Evolutionary conservation across 768 basidiomycete genomes (phyloP), one percentile per base, ranked within the genome.

Genomic region (Suillus fuscotomentosus): DNA sequence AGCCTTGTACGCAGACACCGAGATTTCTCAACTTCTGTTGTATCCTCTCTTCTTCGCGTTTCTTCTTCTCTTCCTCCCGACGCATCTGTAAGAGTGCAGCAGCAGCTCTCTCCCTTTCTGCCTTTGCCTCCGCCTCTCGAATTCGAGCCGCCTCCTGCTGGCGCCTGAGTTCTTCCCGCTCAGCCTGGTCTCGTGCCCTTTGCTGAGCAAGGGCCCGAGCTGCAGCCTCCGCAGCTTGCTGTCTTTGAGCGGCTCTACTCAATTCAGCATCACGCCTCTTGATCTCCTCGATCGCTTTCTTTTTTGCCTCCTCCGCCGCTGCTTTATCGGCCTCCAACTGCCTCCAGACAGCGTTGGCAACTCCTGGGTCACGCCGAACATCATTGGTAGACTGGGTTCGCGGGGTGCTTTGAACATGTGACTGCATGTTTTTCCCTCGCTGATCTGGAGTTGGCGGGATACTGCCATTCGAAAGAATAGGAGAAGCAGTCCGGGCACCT

Each of bases 1-100:
- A 86, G 1, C 84, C 85, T 24, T 66, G 73, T 3, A 71, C 69
- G 66, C 88, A 89, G 2, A 82, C 71, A 0, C 88, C 88, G 76
- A 87, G 81, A 1, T 61, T 31, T 1, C 79, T 73, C 17, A 86
- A 67, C 60, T 75, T 81, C 39, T 61, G 65, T 72, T 83, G 87
- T 5, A 74, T 78, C 20, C 70, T 65, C 2, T 68, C 62, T 57
- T 78, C 71, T 48, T 70, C 67, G 0, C 76, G 75, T 50, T 66
- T 69, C 38, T 68, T 51, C 65, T 63, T 72, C 50, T 70, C 69
- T 22, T 69, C 62, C 64, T 71, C 63, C 14, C 74, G 62, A 65
- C 71, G 72, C 63, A 77, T 72, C 64, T 69, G 71, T 64, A 67
- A 74, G 60, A 81, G 61, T 5, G 73, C 77, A 39, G 69, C 71